Conservation (phyloP, 2,329 filamentous ascomycete genomes). For the Clonostachys rhizophaga region DNA sequence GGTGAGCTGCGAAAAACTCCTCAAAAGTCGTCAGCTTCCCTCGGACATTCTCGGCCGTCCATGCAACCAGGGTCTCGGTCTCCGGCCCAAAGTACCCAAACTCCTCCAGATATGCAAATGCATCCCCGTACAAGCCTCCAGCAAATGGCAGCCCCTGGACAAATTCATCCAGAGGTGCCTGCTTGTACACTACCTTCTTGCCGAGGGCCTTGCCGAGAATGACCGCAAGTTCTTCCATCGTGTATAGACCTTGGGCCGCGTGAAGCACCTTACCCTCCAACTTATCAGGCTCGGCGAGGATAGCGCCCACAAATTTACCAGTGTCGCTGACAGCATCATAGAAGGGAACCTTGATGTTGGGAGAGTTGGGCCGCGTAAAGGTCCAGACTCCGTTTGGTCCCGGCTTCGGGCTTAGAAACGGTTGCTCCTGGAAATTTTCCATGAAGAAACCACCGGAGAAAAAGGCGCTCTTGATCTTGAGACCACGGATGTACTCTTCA, state of each 20-base stretch:
- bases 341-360: background rate
- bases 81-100: background rate
- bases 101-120: background rate
- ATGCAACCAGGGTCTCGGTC: background rate
- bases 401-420: background rate
- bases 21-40: background rate
- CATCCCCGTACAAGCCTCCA: background rate
- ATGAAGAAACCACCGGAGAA: slow-evolving; percentile 35
- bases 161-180: background rate
- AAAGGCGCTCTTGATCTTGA: slow-evolving; percentile 37
- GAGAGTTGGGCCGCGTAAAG: background rate
- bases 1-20: background rate
- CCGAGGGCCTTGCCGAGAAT: background rate
- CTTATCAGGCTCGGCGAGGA: background rate
- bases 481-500: slow-evolving; percentile 48
- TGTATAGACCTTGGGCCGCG: background rate
- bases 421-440: slow-evolving; percentile 26
- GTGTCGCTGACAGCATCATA: background rate
- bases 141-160: background rate
- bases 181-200: background rate
- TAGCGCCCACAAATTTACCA: background rate
- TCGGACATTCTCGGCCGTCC: background rate
- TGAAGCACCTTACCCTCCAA: background rate
- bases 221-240: background rate
- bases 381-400: background rate